A percentile compares a stretch with the other conserved stretches of the same genome.
Evolutionary conservation across 371 early-diverging fungal species (phyloP).

Genomic region (Mortierella sp.): DNA sequence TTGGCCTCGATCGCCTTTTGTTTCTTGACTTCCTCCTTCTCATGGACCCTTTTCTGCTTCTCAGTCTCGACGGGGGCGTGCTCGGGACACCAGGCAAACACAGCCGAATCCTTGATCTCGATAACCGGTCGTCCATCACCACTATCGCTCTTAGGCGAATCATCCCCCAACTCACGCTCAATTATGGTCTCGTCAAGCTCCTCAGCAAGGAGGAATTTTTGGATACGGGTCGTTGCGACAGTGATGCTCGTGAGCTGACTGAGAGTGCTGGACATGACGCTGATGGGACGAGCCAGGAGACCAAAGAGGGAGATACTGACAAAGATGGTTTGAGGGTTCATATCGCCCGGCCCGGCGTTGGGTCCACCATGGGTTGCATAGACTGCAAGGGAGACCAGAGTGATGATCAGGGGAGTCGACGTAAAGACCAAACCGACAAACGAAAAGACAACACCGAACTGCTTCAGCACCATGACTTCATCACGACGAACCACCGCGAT

Average conservation of each 20-base stretch:
- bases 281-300: conserved; percentile 30
- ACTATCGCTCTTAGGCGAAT: not conserved
- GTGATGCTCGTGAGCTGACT: conserved; percentile 26
- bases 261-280: conserved; percentile 28
- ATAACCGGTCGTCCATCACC: conserved; percentile 11
- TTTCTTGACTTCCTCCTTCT: conserved; percentile 33
- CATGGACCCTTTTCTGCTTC: conserved; percentile 24
- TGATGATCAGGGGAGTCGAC: conserved; percentile 60
- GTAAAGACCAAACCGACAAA: conserved; percentile 19
- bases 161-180: conserved; percentile 12
- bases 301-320: conserved; percentile 45
- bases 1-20: conserved; percentile 13
- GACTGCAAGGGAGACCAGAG: conserved; percentile 34
- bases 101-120: conserved; percentile 24
- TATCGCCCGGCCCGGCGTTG: conserved; percentile 23
- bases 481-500: conserved; percentile 27
- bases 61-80: conserved; percentile 30
- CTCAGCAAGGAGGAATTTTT: conserved; percentile 70
- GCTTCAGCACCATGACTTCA: conserved; percentile 26
- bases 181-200: conserved; percentile 60
- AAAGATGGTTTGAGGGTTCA: conserved; percentile 36
- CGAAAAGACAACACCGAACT: conserved; percentile 18
- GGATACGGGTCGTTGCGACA: conserved; percentile 62
- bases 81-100: conserved; percentile 44
- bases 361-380: conserved; percentile 37